A percentile compares a stretch with the other conserved stretches of the same genome.
These are phyloP conservation scores for Grigorovia jiainica DNA, from an alignment of 805 yeast species.

Conservation along the genomic window DNA sequence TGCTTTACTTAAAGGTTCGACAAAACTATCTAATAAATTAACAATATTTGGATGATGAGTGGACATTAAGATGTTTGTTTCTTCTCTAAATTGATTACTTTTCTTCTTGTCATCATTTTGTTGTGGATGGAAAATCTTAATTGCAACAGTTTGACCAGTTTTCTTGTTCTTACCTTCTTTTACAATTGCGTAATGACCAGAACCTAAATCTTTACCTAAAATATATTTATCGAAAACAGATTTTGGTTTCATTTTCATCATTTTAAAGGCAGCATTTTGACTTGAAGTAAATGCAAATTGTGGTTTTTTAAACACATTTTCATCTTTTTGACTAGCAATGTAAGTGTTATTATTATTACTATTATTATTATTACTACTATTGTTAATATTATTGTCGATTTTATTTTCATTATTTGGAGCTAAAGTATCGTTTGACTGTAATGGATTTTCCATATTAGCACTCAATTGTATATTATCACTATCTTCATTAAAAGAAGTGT, in stretches of 20 bases:
- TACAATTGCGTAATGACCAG: constrained; percentile 78
- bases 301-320: constrained; percentile 23
- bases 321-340: constrained; percentile 4
- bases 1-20: constrained; percentile 41
- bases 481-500: constrained; percentile 14
- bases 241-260: constrained; percentile 11
- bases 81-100: constrained; percentile 46
- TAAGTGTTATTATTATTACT: neutral
- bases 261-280: constrained; percentile 13
- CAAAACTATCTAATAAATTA: constrained; percentile 48
- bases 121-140: constrained; percentile 62
- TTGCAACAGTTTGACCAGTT: constrained; percentile 58
- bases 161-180: constrained; percentile 53
- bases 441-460: neutral
- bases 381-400: no score
- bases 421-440: neutral
- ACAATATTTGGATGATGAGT: constrained; percentile 67
- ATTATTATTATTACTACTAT: no score
- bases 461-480: neutral
- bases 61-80: constrained; percentile 53
- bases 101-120: constrained; percentile 33
- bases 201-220: constrained; percentile 51
- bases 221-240: constrained; percentile 47
- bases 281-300: constrained; percentile 16
- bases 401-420: neutral